These are phyloP conservation scores for Ormosia semicastrata DNA, from an alignment of 306 rosid species.

Conservation along the genomic window DNA sequence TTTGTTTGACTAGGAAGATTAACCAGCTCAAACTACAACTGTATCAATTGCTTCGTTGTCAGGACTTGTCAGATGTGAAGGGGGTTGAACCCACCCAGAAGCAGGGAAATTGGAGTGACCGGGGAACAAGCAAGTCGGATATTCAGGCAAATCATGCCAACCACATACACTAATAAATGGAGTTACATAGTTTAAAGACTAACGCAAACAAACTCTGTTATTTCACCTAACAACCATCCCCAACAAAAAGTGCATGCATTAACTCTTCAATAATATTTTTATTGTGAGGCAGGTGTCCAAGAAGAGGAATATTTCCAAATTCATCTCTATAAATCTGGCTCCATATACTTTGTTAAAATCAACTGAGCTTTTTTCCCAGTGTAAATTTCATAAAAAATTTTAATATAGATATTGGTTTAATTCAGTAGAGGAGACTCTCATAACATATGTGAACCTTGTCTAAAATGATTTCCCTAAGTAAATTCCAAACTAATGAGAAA, in stretches of 20 bases:
- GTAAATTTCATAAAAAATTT: background rate
- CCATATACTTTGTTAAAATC: background rate
- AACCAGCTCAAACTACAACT: background rate
- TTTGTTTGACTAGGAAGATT: background rate
- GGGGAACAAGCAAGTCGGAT: background rate
- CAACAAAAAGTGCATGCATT: constrained; percentile 24
- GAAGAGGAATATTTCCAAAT: background rate
- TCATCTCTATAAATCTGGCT: background rate
- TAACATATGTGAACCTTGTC: background rate
- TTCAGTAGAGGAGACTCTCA: background rate
- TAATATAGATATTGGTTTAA: background rate
- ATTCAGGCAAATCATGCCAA: constrained; percentile 28
- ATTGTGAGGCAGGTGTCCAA: background rate
- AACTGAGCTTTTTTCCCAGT: background rate
- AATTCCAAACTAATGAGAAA: background rate
- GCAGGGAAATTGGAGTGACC: background rate
- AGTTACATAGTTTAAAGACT: background rate
- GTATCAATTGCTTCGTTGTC: background rate
- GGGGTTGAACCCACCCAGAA: background rate
- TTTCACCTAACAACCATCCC: constrained; percentile 2
- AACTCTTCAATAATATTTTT: background rate
- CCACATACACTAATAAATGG: constrained; percentile 2
- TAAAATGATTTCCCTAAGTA: background rate
- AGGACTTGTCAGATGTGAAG: background rate
- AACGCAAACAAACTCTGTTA: constrained; percentile 17